Evolutionary conservation across 2,329 filamentous ascomycete species (phyloP), one percentile per base, ranked within the genome.

Genomic region (Rasamsonia emersonii): DNA sequence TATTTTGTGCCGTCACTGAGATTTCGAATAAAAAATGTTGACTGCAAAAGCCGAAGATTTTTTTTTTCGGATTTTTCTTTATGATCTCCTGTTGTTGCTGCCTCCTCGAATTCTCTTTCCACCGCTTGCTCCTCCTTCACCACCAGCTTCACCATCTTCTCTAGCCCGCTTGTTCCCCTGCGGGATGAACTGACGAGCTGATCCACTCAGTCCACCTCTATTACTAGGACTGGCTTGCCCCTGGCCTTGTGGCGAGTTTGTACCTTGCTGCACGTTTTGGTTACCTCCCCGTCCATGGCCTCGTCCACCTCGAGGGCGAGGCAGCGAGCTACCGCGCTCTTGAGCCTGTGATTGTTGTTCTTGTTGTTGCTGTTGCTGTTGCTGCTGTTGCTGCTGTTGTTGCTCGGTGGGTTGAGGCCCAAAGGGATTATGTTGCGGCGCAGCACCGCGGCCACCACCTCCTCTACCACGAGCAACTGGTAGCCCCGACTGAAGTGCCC

Each of bases 151-250:
- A 8, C 59, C 62, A 34, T 75, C 71, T 34, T 75, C 71, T 32
- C 71, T 62, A 13, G 68, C 62, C 20, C 72, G 61, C 53, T 76
- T 75, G 44, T 67, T 71, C 14, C 70, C 68, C 10, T 68, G 64
- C 17, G 71, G 72, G 43, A 75, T 70, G 35, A 77, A 75, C 29
- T 71, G 69, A 9, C 60, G 59, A 14, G 65, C 71, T 8, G 59
- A 55, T 2, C 65, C 63, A 46, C 69, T 74, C 21, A 75, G 46
- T 8, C 37, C 58, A n/a, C 55, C 52, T 14, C 66, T 50, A 14
- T 49, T 50, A 17, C 51, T 47, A 21, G 49, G 45, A 28, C 47
- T 47, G 20, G 46, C 30, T 31, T 53, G 55, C 9, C 40, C 42
- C 25, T 51, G 51, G 5, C 40, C 45, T 19, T 54, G 50, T 25